Percentiles rank a stretch among this genome's conserved stretches.
Conservation (phyloP, 495 filamentous ascomycete genomes). For the Schizothecium vesticola region DNA sequence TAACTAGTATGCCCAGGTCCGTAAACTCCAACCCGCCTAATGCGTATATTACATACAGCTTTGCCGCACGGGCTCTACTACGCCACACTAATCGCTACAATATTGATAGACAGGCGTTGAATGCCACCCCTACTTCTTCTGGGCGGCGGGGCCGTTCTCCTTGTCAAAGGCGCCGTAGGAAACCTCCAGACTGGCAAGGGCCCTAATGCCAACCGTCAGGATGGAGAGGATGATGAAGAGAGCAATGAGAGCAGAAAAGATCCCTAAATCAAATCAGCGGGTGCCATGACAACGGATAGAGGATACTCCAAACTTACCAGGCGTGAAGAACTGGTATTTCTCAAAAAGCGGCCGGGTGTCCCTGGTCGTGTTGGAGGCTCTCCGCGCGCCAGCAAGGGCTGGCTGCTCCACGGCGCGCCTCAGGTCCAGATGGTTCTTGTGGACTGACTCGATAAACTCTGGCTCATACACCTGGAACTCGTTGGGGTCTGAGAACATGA, state of each 20-base stretch:
- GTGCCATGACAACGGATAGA: no score
- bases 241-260: slow-evolving; percentile 73
- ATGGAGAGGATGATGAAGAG: slow-evolving; percentile 64
- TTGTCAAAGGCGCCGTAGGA: slow-evolving; percentile 94
- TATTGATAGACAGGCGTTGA: not conserved
- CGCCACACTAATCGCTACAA: not conserved
- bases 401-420: slow-evolving; percentile 31
- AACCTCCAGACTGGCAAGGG: slow-evolving; percentile 74
- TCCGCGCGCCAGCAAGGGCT: slow-evolving; percentile 5
- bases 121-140: slow-evolving; percentile 63
- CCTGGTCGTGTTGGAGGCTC: slow-evolving; percentile 20
- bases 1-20: slow-evolving; percentile 13
- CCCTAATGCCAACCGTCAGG: slow-evolving; percentile 68
- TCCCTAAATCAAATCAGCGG: slow-evolving; percentile 22
- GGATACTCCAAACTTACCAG: slow-evolving; percentile 35
- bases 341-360: slow-evolving; percentile 65
- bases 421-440: slow-evolving; percentile 38
- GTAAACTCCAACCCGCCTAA: slow-evolving; percentile 14
- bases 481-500: slow-evolving; percentile 38
- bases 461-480: slow-evolving; percentile 42
- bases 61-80: not conserved
- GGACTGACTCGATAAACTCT: slow-evolving; percentile 36
- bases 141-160: slow-evolving; percentile 79
- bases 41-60: slow-evolving; percentile 12
- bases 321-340: slow-evolving; percentile 85